Evolutionary conservation across 257 asterid species (phyloP).

Genomic region (Solanum pennellii): DNA sequence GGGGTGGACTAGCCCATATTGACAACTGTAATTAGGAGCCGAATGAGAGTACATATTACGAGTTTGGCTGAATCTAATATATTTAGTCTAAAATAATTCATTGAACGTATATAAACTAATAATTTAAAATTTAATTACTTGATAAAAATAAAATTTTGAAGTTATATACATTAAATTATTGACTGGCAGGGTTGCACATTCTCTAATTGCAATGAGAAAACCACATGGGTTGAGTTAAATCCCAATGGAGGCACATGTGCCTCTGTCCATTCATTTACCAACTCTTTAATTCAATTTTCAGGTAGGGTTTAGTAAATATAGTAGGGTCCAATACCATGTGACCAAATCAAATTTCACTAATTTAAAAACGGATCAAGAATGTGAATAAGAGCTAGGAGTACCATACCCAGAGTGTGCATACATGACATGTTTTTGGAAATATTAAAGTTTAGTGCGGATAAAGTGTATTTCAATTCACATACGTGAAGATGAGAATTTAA

Average conservation of each 20-base stretch:
- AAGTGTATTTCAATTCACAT: too few relatives aligned
- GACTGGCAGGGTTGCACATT: background rate
- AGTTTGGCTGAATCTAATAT: background rate
- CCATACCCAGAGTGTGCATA: background rate
- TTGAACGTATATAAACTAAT: too few relatives aligned
- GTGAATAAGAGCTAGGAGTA: background rate
- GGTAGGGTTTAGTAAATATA: background rate
- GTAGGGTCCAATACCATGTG: background rate
- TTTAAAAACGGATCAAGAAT: background rate
- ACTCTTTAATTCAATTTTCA: background rate
- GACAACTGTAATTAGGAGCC: background rate
- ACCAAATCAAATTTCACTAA: background rate
- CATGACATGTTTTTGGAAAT: too few relatives aligned
- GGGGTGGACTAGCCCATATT: accelerated
- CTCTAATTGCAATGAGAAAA: background rate
- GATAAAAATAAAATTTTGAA: background rate
- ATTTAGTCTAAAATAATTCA: too few relatives aligned
- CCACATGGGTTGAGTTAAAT: background rate
- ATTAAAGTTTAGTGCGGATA: too few relatives aligned
- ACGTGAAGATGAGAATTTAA: too few relatives aligned
- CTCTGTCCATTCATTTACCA: background rate
- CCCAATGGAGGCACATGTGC: background rate
- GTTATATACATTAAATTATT: background rate
- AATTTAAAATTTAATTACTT: background rate
- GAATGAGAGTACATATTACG: background rate